phyloP scores from a whole-genome alignment of 2,329 filamentous ascomycete species.

The Monosporascus sp. region DNA sequence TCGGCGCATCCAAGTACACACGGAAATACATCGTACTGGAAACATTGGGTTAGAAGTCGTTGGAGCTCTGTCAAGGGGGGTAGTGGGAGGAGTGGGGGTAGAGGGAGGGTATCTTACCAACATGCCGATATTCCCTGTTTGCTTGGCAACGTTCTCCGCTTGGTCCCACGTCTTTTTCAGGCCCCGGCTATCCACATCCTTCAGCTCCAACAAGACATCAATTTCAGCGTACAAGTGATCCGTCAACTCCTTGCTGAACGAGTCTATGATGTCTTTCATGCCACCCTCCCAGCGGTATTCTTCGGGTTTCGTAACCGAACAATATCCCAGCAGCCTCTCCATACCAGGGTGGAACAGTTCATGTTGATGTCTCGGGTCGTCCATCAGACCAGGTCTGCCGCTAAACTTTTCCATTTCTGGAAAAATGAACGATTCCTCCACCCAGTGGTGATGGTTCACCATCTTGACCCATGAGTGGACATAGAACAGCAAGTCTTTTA shows the following conservation, averaged over 20 bases:
- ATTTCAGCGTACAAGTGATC: conserved; percentile 26
- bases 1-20: conserved; percentile 17
- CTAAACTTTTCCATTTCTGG: conserved; percentile 28
- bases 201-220: conserved; percentile 17
- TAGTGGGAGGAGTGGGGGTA: neutral
- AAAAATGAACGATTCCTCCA: conserved; percentile 31
- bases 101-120: conserved; percentile 6
- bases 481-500: conserved; percentile 25
- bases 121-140: conserved; percentile 8
- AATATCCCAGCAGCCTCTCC: conserved; percentile 21
- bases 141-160: conserved; percentile 11
- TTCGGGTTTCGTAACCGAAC: conserved; percentile 14
- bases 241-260: conserved; percentile 15
- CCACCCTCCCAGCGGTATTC: conserved; percentile 18
- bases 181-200: conserved; percentile 14
- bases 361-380: conserved; percentile 28
- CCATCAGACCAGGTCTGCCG: conserved; percentile 25
- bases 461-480: conserved; percentile 27
- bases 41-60: neutral
- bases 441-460: conserved; percentile 30
- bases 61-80: neutral
- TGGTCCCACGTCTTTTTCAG: conserved; percentile 11
- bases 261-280: conserved; percentile 21
- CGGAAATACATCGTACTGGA: conserved; percentile 16
- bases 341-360: conserved; percentile 26